Conservation (phyloP, 257 asterid genomes). For the Solanum pennellii region DNA sequence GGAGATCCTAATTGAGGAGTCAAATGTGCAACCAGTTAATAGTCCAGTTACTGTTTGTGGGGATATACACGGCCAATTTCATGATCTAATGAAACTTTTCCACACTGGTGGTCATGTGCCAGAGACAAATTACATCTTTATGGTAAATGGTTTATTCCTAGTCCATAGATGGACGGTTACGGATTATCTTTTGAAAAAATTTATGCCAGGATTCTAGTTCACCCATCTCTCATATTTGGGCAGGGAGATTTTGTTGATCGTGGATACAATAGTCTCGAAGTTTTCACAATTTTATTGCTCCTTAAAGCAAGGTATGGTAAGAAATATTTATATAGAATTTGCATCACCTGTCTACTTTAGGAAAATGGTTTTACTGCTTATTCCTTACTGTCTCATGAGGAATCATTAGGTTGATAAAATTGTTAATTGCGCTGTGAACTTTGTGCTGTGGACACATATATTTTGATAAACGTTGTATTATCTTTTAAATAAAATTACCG, state of each 20-base stretch:
- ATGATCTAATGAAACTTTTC: conserved; percentile 95
- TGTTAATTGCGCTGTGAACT: background rate
- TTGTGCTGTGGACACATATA: background rate
- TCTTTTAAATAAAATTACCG: background rate
- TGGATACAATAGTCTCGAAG: conserved; percentile 97
- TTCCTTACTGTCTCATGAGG: background rate
- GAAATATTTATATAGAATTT: background rate
- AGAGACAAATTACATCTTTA: conserved; percentile 91
- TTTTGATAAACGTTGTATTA: background rate
- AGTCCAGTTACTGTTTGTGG: conserved; percentile 99
- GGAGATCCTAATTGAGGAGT: conserved; percentile 96
- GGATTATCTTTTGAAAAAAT: background rate
- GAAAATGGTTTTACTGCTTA: background rate
- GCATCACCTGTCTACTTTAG: background rate
- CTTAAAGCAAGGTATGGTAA: conserved; percentile 83
- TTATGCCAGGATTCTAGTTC: background rate
- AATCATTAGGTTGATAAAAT: background rate
- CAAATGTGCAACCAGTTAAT: conserved; percentile 98
- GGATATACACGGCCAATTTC: conserved; percentile 97
- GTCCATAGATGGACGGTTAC: background rate
- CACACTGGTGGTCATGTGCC: conserved; percentile 99
- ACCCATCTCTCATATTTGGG: conserved; percentile 7
- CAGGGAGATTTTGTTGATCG: conserved; percentile 99
- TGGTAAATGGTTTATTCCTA: conserved; percentile 36
- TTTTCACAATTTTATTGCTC: conserved; percentile 90